Conservation (phyloP, 495 filamentous ascomycete genomes). For the Penicillium riverlandense region DNA sequence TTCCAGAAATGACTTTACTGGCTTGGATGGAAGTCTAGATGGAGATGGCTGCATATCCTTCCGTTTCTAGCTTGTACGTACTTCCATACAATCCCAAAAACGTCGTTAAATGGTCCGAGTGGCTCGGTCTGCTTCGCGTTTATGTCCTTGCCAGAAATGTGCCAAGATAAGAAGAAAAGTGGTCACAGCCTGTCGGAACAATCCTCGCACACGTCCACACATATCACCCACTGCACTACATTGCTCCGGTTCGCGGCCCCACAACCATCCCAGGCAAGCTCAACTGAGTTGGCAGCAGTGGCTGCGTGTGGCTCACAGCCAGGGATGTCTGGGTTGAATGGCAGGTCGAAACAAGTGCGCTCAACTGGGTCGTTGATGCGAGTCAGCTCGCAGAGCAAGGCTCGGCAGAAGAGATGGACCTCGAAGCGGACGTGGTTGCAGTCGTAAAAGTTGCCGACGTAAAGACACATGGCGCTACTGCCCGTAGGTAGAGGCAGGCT, state of each 20-base stretch:
- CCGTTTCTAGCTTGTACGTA: too few relatives aligned
- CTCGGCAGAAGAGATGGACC: constrained; percentile 14
- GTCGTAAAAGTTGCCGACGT: constrained; percentile 8
- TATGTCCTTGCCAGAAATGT: too few relatives aligned
- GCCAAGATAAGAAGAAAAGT: too few relatives aligned
- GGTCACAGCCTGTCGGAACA: not conserved
- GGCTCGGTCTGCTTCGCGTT: too few relatives aligned
- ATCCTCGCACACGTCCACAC: not conserved
- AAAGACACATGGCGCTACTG: constrained; percentile 12
- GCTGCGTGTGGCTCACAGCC: not conserved
- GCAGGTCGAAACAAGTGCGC: not conserved
- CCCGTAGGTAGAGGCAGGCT: too few relatives aligned
- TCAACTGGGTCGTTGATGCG: constrained; percentile 5
- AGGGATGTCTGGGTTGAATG: not conserved
- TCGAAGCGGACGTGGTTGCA: constrained; percentile 20
- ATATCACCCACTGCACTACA: not conserved
- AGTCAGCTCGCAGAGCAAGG: constrained; percentile 7
- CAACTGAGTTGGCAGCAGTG: not conserved
- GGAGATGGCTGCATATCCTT: too few relatives aligned
- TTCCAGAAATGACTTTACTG: too few relatives aligned
- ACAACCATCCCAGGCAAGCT: not conserved
- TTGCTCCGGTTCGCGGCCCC: not conserved
- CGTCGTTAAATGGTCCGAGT: too few relatives aligned
- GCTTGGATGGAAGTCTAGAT: too few relatives aligned
- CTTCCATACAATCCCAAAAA: too few relatives aligned